Percentiles rank a stretch among this genome's conserved stretches.
Evolutionary conservation across 2,329 filamentous ascomycete species (phyloP).

Genomic region (Trichophyton rubrum): DNA sequence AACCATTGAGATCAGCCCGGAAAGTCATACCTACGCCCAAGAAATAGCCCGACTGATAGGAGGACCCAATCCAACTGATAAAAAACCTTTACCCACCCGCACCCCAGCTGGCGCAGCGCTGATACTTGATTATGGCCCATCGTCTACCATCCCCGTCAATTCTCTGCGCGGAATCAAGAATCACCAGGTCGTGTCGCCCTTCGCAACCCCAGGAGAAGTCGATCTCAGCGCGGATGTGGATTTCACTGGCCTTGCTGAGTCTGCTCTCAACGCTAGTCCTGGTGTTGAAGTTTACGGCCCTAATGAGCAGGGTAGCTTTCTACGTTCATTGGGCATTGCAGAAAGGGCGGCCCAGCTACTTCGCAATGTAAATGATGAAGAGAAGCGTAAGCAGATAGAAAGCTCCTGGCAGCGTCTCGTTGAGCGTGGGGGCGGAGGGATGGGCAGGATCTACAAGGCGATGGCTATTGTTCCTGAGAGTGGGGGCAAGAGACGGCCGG

Average conservation of each 20-base stretch:
- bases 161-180: constrained; percentile 76
- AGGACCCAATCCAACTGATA: constrained; percentile 31
- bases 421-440: constrained; percentile 69
- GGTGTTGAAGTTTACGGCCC: constrained; percentile 88
- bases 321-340: constrained; percentile 68
- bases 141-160: constrained; percentile 67
- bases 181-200: constrained; percentile 66
- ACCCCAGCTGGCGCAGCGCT: constrained; percentile 70
- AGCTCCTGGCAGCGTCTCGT: constrained; percentile 68
- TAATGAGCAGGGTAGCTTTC: constrained; percentile 69
- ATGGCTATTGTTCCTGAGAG: constrained; percentile 82
- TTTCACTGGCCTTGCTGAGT: constrained; percentile 74
- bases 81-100: constrained; percentile 20
- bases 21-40: constrained; percentile 64
- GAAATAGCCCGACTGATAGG: constrained; percentile 81
- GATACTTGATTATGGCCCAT: constrained; percentile 89
- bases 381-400: constrained; percentile 51
- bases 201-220: constrained; percentile 65
- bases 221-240: constrained; percentile 91
- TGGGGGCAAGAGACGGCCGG: constrained; percentile 58
- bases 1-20: constrained; percentile 80
- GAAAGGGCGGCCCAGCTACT: constrained; percentile 61
- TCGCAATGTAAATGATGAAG: constrained; percentile 36
- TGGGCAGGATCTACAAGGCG: constrained; percentile 91
- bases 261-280: constrained; percentile 60